Evolutionary conservation across 805 yeast species (phyloP), one percentile per base, ranked within the genome.

Genomic region (Alloascoidea africana): DNA sequence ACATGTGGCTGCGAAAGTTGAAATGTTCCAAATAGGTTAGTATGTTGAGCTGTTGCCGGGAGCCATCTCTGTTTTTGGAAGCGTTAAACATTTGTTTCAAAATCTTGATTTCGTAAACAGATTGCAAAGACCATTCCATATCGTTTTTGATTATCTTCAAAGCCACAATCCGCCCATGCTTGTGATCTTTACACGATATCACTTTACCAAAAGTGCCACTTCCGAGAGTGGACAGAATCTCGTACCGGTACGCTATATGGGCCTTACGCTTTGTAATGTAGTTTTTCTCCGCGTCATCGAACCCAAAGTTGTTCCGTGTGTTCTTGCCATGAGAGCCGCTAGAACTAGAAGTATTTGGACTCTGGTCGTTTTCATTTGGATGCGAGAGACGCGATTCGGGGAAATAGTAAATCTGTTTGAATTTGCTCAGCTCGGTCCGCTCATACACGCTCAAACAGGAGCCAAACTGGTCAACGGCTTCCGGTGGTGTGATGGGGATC

Each of bases 171-270:
- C 58, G 58, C 4, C 71, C 65, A 3, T 56, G 56, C 48, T 76
- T 76, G 49, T 78, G 81, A 56, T 85, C 94, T 16, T 57, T 52
- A 42, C 86, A 78, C 40, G 69, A 63, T 4, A 80, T 59, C 1
- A 85, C 95, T 38, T 72, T 73, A 0, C 95, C 95, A 60, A 84
- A 84, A 33, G 87, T 74, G 4, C 95, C 95, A 36, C 68, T 70
- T 0, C 95, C 95, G 6, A 84, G 62, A 1, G 62, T 54, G 2
- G 62, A 54, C 15, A 69, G 37, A 3, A 83, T 72, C 45, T 80
- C 75, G 50, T 77, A 85, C 18, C 93, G 57, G 52, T 75, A 84
- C 38, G 77, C 77, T 33, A 84, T 68, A 44, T 84, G 95, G 50
- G 83, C 94, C 6, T 77, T 73, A 1, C 53, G 50, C 0, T 61